Evolutionary conservation across 1,284 basidiomycete genomes (phyloP).

Genomic region (Dichomitus squalens): DNA sequence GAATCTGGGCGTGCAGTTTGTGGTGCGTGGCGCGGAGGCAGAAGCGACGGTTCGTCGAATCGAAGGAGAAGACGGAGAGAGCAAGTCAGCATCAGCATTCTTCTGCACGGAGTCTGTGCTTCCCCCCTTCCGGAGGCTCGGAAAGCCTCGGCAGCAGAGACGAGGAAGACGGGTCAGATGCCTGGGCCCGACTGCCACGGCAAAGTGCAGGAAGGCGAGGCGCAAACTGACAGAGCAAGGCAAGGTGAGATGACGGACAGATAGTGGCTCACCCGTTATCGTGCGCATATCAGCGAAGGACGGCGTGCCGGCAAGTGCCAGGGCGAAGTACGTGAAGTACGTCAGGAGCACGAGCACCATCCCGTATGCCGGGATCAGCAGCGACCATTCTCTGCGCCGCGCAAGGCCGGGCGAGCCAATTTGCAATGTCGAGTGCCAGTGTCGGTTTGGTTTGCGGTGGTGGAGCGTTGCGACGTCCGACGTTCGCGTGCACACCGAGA

Average conservation of each 20-base stretch:
- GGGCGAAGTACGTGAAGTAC: constrained; percentile 77
- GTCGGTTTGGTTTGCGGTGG: background rate
- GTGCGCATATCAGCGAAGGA: constrained; percentile 65
- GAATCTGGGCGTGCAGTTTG: constrained; percentile 45
- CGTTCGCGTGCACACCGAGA: background rate
- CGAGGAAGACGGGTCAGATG: background rate
- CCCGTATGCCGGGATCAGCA: constrained; percentile 83
- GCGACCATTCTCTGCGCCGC: constrained; percentile 74
- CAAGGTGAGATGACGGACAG: constrained; percentile 1
- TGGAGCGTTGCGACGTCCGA: background rate
- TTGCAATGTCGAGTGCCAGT: background rate
- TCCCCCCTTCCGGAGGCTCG: background rate
- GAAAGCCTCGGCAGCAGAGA: background rate
- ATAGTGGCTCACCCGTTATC: constrained; percentile 46
- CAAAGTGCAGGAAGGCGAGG: background rate
- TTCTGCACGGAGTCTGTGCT: background rate
- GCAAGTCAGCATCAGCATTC: background rate
- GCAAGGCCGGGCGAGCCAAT: background rate
- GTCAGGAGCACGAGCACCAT: constrained; percentile 74
- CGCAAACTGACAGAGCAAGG: background rate
- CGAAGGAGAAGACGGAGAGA: background rate
- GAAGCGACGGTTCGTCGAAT: background rate
- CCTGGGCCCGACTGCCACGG: background rate
- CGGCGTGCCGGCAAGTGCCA: constrained; percentile 76
- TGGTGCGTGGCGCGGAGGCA: background rate